Conservation (phyloP, 1,139 yeast species). For the Suhomyces bribrorum region DNA sequence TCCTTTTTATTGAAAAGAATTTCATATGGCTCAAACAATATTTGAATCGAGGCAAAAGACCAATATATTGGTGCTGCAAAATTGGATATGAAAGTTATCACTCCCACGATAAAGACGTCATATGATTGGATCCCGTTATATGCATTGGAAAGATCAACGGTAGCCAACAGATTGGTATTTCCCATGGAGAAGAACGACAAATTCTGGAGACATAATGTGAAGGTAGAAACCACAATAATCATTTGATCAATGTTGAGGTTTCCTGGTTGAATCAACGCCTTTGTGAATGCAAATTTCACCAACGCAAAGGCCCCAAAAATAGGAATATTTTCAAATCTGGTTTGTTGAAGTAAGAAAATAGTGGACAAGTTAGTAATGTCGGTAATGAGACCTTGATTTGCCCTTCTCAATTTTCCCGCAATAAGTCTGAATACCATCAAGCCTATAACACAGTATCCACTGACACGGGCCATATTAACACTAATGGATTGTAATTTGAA, state of each 20-base stretch:
- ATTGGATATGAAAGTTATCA: slow-evolving; percentile 76
- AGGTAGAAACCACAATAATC: slow-evolving; percentile 24
- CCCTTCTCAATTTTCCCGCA: slow-evolving; percentile 26
- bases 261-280: slow-evolving; percentile 11
- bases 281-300: slow-evolving; percentile 31
- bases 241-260: slow-evolving; percentile 23
- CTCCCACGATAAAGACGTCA: slow-evolving; percentile 70
- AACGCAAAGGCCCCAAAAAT: slow-evolving; percentile 55
- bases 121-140: slow-evolving; percentile 82
- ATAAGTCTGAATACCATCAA: slow-evolving; percentile 28
- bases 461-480: slow-evolving; percentile 30
- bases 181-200: slow-evolving; percentile 85
- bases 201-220: slow-evolving; percentile 55
- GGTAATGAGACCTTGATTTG: slow-evolving; percentile 32
- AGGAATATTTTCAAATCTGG: slow-evolving; percentile 69
- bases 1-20: slow-evolving; percentile 15
- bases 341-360: slow-evolving; percentile 66
- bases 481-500: slow-evolving; percentile 28
- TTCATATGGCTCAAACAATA: slow-evolving; percentile 37
- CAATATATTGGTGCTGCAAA: slow-evolving; percentile 86
- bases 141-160: slow-evolving; percentile 86
- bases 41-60: slow-evolving; percentile 57
- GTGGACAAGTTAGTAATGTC: slow-evolving; percentile 50
- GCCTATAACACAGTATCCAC: slow-evolving; percentile 20
- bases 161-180: slow-evolving; percentile 87